phyloP scores from a whole-genome alignment of 352 stramenopile genomes.

The Phytophthora brassicae region DNA sequence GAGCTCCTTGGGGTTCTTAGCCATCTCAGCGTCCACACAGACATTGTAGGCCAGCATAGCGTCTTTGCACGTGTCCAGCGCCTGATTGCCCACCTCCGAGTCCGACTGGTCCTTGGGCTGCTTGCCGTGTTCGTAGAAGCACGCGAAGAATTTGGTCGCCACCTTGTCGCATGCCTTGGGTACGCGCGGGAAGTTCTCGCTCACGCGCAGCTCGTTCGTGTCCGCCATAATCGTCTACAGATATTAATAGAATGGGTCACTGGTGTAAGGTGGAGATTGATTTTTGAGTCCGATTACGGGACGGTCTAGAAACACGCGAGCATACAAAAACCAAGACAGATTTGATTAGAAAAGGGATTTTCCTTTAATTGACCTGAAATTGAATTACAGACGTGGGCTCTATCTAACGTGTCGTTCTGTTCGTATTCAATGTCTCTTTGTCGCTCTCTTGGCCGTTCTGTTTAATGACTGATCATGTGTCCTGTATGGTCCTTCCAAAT shows the following conservation, averaged over 20 bases:
- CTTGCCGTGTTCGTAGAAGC: slow-evolving; percentile 84
- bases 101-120: slow-evolving; percentile 53
- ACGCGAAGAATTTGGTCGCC: slow-evolving; percentile 75
- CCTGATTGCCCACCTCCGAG: slow-evolving; percentile 66
- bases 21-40: slow-evolving; percentile 64
- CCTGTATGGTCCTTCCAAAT: slow-evolving; percentile 7
- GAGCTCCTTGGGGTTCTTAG: slow-evolving; percentile 66
- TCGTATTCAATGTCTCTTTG: slow-evolving; percentile 8
- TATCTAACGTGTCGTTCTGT: slow-evolving; percentile 24
- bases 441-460: slow-evolving; percentile 13
- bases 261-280: slow-evolving; percentile 29
- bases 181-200: slow-evolving; percentile 76
- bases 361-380: slow-evolving; percentile 16
- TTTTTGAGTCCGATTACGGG: slow-evolving; percentile 23
- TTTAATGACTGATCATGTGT: slow-evolving; percentile 23
- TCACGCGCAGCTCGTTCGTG: slow-evolving; percentile 59
- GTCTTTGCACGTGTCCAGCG: slow-evolving; percentile 56
- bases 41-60: slow-evolving; percentile 68
- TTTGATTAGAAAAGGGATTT: slow-evolving; percentile 5
- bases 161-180: slow-evolving; percentile 68
- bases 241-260: no score
- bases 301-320: slow-evolving; percentile 21
- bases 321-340: slow-evolving; percentile 58
- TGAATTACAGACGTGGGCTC: slow-evolving; percentile 20
- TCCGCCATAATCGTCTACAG: slow-evolving; percentile 23